phyloP scores from a whole-genome alignment of 2,329 filamentous ascomycete genomes.

The Microsporum ferrugineum region DNA sequence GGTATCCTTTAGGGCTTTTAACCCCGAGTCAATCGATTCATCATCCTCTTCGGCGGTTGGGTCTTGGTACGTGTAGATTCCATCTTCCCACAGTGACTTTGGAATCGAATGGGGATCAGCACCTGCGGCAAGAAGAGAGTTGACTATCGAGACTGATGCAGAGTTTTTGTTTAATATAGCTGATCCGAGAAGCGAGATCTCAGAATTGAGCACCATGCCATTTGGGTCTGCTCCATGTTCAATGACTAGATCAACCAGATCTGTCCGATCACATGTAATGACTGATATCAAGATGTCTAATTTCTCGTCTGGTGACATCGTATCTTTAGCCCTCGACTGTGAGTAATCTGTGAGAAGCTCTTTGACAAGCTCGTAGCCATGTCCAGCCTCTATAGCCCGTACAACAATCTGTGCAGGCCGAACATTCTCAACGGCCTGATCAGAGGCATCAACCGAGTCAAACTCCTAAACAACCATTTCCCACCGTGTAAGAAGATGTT shows the following conservation, averaged over 20 bases:
- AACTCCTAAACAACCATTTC: neutral
- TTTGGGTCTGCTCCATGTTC: conserved; percentile 13
- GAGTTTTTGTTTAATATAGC: conserved; percentile 10
- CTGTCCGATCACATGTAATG: conserved; percentile 5
- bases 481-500: neutral
- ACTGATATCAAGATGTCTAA: conserved; percentile 9
- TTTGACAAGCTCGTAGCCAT: conserved; percentile 6
- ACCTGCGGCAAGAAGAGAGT: conserved; percentile 8
- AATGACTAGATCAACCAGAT: conserved; percentile 11
- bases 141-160: conserved; percentile 5
- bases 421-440: neutral
- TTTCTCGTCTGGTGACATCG: conserved; percentile 6
- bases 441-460: neutral
- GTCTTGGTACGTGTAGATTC: neutral
- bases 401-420: conserved; percentile 5
- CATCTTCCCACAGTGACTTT: conserved; percentile 6
- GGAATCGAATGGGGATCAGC: conserved; percentile 12
- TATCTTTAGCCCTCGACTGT: neutral
- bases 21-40: conserved; percentile 2
- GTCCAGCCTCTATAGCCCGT: conserved; percentile 7
- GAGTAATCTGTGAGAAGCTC: conserved; percentile 2
- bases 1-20: neutral
- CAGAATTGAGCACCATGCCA: conserved; percentile 5
- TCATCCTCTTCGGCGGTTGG: neutral
- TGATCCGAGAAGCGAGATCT: conserved; percentile 10